A percentile compares a stretch with the other conserved stretches of the same genome.
These are phyloP conservation scores for Coleophoma eucalyptorum DNA, from an alignment of 2,329 filamentous ascomycete species.

Conservation along the genomic window DNA sequence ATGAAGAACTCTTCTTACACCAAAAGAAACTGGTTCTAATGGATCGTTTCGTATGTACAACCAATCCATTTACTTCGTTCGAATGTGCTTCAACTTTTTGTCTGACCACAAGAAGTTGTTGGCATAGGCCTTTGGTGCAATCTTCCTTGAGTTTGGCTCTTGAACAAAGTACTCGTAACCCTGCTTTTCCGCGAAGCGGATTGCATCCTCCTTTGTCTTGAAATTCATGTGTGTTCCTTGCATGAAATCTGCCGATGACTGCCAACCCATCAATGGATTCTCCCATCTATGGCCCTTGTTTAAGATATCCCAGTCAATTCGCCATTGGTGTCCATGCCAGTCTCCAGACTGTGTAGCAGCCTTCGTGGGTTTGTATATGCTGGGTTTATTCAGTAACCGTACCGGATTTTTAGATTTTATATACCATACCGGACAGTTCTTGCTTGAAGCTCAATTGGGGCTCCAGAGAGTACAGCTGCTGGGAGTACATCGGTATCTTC, in stretches of 20 bases:
- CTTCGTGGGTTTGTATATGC: conserved; percentile 89
- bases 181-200: conserved; percentile 95
- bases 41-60: conserved; percentile 17
- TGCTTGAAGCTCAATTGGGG: conserved; percentile 89
- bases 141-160: conserved; percentile 85
- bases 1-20: no score
- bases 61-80: conserved; percentile 63
- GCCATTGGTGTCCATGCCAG: conserved; percentile 83
- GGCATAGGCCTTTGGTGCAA: conserved; percentile 90
- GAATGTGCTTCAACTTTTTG: conserved; percentile 82
- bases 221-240: conserved; percentile 91
- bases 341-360: conserved; percentile 93
- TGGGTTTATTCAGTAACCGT: conserved; percentile 33
- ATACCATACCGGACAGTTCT: conserved; percentile 79
- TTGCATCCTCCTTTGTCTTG: conserved; percentile 89
- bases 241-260: conserved; percentile 92
- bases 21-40: no score
- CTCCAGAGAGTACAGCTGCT: conserved; percentile 85
- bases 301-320: conserved; percentile 97
- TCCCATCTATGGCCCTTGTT: conserved; percentile 95
- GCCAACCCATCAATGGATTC: conserved; percentile 98
- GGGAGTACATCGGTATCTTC: conserved; percentile 72
- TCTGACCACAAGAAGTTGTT: conserved; percentile 90
- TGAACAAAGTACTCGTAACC: conserved; percentile 99
- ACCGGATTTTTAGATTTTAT: not conserved